These are phyloP conservation scores for Entoloma clypeatum DNA, from an alignment of 1,284 basidiomycete genomes.

Conservation along the genomic window DNA sequence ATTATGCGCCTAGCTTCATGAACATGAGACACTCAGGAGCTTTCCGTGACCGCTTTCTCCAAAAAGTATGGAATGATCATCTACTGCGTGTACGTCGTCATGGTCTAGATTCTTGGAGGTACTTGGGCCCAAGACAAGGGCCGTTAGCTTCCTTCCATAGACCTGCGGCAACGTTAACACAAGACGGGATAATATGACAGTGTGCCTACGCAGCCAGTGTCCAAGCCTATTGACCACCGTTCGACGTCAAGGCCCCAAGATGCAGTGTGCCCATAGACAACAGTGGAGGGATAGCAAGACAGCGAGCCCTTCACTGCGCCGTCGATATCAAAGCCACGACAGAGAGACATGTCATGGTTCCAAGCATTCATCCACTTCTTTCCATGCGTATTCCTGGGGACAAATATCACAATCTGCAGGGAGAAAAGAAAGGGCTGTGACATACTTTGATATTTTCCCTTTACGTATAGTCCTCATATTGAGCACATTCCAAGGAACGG, in stretches of 20 bases:
- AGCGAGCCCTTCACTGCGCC: constrained; percentile 27
- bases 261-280: constrained; percentile 85
- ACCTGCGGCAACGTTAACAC: constrained; percentile 28
- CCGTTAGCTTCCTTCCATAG: constrained; percentile 50
- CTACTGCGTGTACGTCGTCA: constrained; percentile 8
- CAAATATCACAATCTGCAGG: constrained; percentile 1
- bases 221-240: constrained; percentile 76
- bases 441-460: constrained; percentile 49
- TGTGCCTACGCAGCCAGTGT: constrained; percentile 71
- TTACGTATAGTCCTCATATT: constrained; percentile 71
- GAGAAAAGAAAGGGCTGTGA: constrained; percentile 5
- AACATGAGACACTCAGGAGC: constrained; percentile 22
- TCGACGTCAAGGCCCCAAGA: constrained; percentile 72
- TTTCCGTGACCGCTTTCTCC: constrained; percentile 26
- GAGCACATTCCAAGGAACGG: constrained; percentile 66
- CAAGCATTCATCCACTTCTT: constrained; percentile 72
- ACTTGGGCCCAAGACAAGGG: constrained; percentile 47
- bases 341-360: constrained; percentile 68
- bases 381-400: constrained; percentile 47
- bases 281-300: constrained; percentile 69
- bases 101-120: constrained; percentile 2
- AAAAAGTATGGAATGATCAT: constrained; percentile 20
- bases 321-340: constrained; percentile 46
- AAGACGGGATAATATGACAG: neutral
- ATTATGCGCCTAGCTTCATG: too few species aligned